phyloP scores from a whole-genome alignment of 192 early-diverging fungal genomes.

The Helicostylum pulchrum region DNA sequence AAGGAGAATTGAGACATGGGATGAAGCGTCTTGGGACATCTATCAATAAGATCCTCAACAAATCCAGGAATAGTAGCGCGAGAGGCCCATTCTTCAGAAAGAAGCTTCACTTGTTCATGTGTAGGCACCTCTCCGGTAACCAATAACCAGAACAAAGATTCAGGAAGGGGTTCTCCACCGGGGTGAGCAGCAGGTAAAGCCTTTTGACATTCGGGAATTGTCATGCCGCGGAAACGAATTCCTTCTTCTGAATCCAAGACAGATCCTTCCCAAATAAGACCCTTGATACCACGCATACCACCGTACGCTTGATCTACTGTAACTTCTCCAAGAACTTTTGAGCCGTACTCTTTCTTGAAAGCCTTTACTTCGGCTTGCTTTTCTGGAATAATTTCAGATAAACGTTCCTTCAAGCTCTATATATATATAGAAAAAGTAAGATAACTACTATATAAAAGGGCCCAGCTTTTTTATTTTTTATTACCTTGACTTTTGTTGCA shows the following conservation, averaged over 20 bases:
- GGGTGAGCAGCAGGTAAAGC: slow-evolving; percentile 82
- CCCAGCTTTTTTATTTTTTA: neutral
- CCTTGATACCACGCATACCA: slow-evolving; percentile 99
- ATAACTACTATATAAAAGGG: no score
- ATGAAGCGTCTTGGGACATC: slow-evolving; percentile 97
- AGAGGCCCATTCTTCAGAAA: slow-evolving; percentile 96
- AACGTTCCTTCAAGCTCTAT: slow-evolving; percentile 89
- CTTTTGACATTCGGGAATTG: slow-evolving; percentile 96
- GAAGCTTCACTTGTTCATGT: slow-evolving; percentile 78
- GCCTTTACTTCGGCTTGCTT: slow-evolving; percentile 95
- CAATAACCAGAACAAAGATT: slow-evolving; percentile 97
- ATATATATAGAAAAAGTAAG: no score
- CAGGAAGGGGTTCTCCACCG: slow-evolving; percentile 92
- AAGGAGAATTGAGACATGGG: slow-evolving; percentile 98
- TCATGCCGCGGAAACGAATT: slow-evolving; percentile 95
- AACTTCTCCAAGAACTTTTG: slow-evolving; percentile 85
- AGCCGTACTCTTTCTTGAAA: slow-evolving; percentile 86
- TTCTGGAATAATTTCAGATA: slow-evolving; percentile 90
- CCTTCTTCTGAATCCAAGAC: slow-evolving; percentile 97
- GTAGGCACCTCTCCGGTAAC: slow-evolving; percentile 97
- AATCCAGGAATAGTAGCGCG: slow-evolving; percentile 87
- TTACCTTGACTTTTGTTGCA: slow-evolving; percentile 50
- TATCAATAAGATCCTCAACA: slow-evolving; percentile 96
- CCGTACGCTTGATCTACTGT: slow-evolving; percentile 98
- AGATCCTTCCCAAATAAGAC: slow-evolving; percentile 97